Evolutionary conservation across 2,329 filamentous ascomycete species (phyloP).

Genomic region (Zymoseptoria pseudotritici): DNA sequence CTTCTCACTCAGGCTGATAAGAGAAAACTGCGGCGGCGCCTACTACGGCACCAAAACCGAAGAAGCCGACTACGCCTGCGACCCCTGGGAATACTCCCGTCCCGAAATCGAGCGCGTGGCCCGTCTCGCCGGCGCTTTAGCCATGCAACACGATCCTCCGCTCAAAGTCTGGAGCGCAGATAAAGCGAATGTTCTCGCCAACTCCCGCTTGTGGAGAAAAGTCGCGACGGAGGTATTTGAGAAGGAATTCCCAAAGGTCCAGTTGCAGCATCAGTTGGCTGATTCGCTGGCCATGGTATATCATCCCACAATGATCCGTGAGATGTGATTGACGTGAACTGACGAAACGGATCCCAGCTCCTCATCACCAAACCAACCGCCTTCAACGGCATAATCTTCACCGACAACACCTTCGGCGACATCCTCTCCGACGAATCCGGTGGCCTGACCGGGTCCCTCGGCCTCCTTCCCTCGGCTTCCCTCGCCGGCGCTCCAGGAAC

Average conservation of each 20-base stretch:
- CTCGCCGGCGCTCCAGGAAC: slow-evolving; percentile 24
- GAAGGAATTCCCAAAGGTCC: slow-evolving; percentile 38
- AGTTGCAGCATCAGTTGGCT: slow-evolving; percentile 40
- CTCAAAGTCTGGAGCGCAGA: slow-evolving; percentile 43
- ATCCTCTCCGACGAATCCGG: slow-evolving; percentile 42
- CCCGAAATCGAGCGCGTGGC: slow-evolving; percentile 43
- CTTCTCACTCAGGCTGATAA: slow-evolving; percentile 28
- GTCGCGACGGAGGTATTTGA: slow-evolving; percentile 37
- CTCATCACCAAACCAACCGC: slow-evolving; percentile 41
- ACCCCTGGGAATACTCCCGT: slow-evolving; percentile 42
- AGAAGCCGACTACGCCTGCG: slow-evolving; percentile 37
- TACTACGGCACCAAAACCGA: slow-evolving; percentile 46
- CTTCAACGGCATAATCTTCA: slow-evolving; percentile 44
- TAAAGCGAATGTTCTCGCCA: slow-evolving; percentile 49
- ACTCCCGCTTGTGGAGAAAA: slow-evolving; percentile 43
- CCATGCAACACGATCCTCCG: slow-evolving; percentile 31
- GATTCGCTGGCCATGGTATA: slow-evolving; percentile 44
- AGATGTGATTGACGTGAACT: no score
- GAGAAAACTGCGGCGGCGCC: slow-evolving; percentile 46
- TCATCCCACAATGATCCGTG: no score
- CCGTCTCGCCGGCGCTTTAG: slow-evolving; percentile 41
- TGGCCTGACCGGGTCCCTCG: slow-evolving; percentile 42
- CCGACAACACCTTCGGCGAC: slow-evolving; percentile 45
- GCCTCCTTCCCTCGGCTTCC: slow-evolving; percentile 39
- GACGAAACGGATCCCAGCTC: background rate